Base-by-base conservation (phyloP, 2,329 filamentous ascomycete species). In the Pleomassaria siparia region DNA sequence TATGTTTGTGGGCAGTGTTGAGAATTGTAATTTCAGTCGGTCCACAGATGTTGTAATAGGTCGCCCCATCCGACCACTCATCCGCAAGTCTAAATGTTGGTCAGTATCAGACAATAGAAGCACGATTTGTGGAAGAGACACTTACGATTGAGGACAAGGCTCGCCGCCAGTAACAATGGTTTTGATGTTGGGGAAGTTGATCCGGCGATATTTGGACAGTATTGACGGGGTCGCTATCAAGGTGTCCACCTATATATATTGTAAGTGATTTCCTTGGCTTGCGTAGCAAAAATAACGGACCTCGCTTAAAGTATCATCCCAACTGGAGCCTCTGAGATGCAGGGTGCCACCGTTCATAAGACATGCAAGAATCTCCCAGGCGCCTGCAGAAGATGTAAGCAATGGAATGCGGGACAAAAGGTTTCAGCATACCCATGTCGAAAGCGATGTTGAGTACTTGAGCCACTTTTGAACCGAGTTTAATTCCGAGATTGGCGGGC, bases 11-110 rank as follows among this genome's bases (percentile, higher is more conserved):
- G 64, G 80, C 79, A 4, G 80, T 81, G 62, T 84, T 83, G 44
- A 84, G 73, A 42, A 84, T 81, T 1, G 78, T 83, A 12, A 80
- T 79, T 59, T 84, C 81, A 0, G 81, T 83, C 1, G 81, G 80
- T 2, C 81, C 81, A 56, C 80, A 84, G 54, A 79, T 77, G 64
- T 83, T 84, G 72, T 63, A 67, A 36, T 63, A 68, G 25, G 36
- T 37, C 13, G 55, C 52, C 70, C 74, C 64, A 2, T 72, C 67
- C 12, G 79, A 76, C 81, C 80, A 83, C 25, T 77, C 67, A 53
- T 83, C 80, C 5, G 80, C 80, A n/a, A 84, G 70, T 36, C 71
- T 70, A 26, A 8, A 16, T 9, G 24, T 29, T 9, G n/a, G n/a
- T 30, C 24, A 22, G 22, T 10, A 6, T 29, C 8, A 29, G 15